Percentiles rank a stretch among this genome's conserved stretches.
Conservation (phyloP, 2,329 filamentous ascomycete species). For the Epichloe scottii region DNA sequence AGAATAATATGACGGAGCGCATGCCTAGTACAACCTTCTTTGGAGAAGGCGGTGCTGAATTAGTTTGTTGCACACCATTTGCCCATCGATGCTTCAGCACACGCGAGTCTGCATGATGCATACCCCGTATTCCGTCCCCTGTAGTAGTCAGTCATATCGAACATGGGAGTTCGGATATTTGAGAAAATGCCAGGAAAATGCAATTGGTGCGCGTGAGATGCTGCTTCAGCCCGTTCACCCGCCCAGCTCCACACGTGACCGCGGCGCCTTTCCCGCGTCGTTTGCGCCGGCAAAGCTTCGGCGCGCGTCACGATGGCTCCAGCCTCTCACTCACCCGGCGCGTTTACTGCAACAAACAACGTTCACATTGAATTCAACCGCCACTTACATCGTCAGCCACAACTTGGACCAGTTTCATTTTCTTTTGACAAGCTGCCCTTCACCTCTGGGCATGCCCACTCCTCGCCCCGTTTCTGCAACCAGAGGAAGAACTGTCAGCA, state of each 20-base stretch:
- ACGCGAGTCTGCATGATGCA: no score
- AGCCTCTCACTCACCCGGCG: not conserved
- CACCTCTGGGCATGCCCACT: not conserved
- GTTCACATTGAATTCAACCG: not conserved
- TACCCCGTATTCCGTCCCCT: no score
- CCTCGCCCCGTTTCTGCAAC: not conserved
- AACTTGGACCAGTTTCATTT: not conserved
- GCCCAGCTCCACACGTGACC: constrained; percentile 1
- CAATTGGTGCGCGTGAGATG: no score
- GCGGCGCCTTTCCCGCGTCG: constrained; percentile 1
- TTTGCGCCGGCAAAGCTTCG: constrained; percentile 25
- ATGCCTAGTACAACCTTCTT: no score
- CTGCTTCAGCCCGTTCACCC: not conserved
- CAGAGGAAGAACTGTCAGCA: not conserved
- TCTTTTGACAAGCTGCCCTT: not conserved
- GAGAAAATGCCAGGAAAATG: no score
- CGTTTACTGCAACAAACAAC: not conserved
- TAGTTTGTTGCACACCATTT: no score
- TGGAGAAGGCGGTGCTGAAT: no score
- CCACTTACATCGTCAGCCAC: not conserved
- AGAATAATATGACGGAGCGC: no score
- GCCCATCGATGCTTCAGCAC: no score
- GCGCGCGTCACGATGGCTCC: constrained; percentile 17
- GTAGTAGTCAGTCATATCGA: no score
- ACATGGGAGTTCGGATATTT: no score